Conservation (phyloP, 352 stramenopile species). For the Peronosclerospora sorghi region DNA sequence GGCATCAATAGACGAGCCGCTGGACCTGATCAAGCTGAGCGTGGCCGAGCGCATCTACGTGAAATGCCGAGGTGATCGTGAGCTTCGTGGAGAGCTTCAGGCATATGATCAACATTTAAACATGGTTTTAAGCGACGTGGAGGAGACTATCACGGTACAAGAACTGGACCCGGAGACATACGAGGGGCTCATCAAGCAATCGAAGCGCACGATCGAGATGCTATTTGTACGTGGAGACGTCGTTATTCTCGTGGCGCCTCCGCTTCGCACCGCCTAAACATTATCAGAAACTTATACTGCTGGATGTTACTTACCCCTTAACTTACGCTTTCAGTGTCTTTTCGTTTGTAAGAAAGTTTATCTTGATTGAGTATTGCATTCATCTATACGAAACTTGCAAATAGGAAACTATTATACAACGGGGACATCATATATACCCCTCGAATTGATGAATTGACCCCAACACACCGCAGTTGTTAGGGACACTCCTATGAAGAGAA, state of each 20-base stretch:
- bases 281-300: neutral
- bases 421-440: too few species aligned
- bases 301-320: too few species aligned
- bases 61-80: slow-evolving; percentile 95
- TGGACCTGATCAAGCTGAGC: slow-evolving; percentile 98
- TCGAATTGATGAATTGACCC: too few species aligned
- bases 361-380: too few species aligned
- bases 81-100: slow-evolving; percentile 95
- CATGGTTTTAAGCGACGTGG: slow-evolving; percentile 97
- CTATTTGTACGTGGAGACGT: slow-evolving; percentile 98
- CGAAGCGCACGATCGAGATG: slow-evolving; percentile 95
- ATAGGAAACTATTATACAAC: too few species aligned
- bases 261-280: slow-evolving; percentile 82
- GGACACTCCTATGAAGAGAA: too few species aligned
- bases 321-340: too few species aligned
- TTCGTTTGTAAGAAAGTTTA: too few species aligned
- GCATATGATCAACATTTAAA: slow-evolving; percentile 99
- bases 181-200: slow-evolving; percentile 94
- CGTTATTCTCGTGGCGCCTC: slow-evolving; percentile 96
- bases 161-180: slow-evolving; percentile 97
- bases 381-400: too few species aligned
- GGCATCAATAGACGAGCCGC: slow-evolving; percentile 89
- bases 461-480: too few species aligned
- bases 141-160: slow-evolving; percentile 96
- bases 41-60: slow-evolving; percentile 98